phyloP scores from a whole-genome alignment of 352 stramenopile species.

The Globisporangium yorkense region DNA sequence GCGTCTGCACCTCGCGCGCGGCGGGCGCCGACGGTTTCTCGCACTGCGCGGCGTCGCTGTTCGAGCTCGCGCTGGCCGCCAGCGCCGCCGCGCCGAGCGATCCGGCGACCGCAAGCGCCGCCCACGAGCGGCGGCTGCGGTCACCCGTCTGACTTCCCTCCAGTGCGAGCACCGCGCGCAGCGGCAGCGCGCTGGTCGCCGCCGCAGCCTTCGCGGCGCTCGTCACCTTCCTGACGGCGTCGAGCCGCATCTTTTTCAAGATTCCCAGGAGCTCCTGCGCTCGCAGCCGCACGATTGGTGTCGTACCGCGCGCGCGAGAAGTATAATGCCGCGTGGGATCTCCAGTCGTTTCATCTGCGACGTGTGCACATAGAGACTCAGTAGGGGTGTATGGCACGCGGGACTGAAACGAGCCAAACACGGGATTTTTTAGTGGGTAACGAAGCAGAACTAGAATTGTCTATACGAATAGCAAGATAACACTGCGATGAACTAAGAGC shows the following conservation, averaged over 20 bases:
- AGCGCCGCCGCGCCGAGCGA: conserved; percentile 9
- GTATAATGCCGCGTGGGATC: conserved; percentile 2
- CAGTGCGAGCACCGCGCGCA: conserved; percentile 40
- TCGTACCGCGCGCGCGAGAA: background rate
- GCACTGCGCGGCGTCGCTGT: conserved; percentile 18
- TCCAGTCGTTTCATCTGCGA: conserved; percentile 5
- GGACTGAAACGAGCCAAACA: background rate
- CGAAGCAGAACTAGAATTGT: background rate
- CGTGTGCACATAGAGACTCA: conserved; percentile 6
- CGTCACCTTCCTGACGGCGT: conserved; percentile 35
- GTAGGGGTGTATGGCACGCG: background rate
- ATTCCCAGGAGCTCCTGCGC: conserved; percentile 14
- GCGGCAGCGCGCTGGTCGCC: conserved; percentile 13
- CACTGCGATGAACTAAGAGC: background rate
- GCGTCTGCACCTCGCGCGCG: conserved; percentile 41
- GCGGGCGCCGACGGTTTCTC: conserved; percentile 30
- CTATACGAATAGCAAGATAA: background rate
- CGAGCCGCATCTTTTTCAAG: conserved; percentile 46
- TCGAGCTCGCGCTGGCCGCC: background rate
- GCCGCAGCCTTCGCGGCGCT: conserved; percentile 25
- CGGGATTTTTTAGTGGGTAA: background rate
- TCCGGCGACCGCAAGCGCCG: conserved; percentile 23
- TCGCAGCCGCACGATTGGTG: conserved; percentile 3
- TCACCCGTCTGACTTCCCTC: conserved; percentile 29
- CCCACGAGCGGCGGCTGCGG: conserved; percentile 14